phyloP scores from a whole-genome alignment of 2,329 filamentous ascomycete genomes.

The Penicillium sp. region DNA sequence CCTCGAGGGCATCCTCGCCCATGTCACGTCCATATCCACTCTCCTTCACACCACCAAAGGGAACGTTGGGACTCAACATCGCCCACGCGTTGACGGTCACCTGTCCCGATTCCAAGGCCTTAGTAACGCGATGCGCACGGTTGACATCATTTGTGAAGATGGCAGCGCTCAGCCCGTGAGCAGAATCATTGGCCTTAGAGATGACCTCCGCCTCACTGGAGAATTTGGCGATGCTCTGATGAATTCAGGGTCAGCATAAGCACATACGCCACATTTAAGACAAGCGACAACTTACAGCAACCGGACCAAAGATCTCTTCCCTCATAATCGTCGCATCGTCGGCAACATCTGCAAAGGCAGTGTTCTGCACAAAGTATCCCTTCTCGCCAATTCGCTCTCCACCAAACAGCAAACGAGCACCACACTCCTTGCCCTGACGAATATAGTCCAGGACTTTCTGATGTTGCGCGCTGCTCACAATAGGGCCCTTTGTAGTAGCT shows the following conservation, averaged over 20 bases:
- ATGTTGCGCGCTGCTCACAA: constrained; percentile 23
- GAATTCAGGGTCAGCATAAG: not conserved
- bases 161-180: constrained; percentile 27
- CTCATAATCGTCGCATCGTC: constrained; percentile 47
- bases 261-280: not conserved
- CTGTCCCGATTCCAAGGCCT: constrained; percentile 23
- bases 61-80: constrained; percentile 25
- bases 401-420: constrained; percentile 23
- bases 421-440: constrained; percentile 21
- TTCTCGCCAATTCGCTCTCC: constrained; percentile 26
- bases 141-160: constrained; percentile 29
- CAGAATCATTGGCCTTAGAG: constrained; percentile 55
- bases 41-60: constrained; percentile 30
- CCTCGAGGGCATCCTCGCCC: constrained; percentile 28
- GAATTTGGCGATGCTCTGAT: constrained; percentile 56
- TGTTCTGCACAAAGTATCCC: constrained; percentile 66
- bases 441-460: constrained; percentile 26
- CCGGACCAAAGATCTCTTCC: constrained; percentile 62
- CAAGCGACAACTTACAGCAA: constrained; percentile 37
- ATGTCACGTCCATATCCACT: constrained; percentile 30
- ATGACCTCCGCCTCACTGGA: constrained; percentile 61
- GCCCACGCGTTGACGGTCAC: constrained; percentile 30
- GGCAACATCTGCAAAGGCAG: constrained; percentile 54
- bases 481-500: constrained; percentile 24
- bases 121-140: constrained; percentile 25